Base-by-base conservation (phyloP, 2,329 filamentous ascomycete genomes). In the Penicillium digitatum region DNA sequence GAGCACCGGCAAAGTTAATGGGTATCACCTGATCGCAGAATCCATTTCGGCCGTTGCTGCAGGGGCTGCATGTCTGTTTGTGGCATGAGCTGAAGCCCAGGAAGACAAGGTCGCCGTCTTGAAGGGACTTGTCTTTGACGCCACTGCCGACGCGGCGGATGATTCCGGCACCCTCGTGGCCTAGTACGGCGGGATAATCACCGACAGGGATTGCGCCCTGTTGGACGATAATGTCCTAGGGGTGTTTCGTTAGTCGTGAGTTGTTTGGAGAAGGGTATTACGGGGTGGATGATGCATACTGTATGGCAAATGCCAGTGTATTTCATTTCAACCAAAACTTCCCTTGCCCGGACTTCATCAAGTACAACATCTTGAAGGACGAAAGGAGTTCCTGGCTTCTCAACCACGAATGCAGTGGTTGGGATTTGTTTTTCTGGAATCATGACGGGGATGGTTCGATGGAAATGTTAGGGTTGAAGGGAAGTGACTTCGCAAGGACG, bases 241-340 rank as follows among this genome's bases (percentile, higher is more conserved):
- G 11, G 32, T 40, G 29, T 40, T 11, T 31, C 14, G 10, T 35
- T 26, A 32, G 29, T 11, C 0, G n/a, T 20, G 5, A 10, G 24
- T 34, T 18, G 9, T 29, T 11, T n/a, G 26, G 26, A 9, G 22
- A 3, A 20, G 24, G 18, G 45, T 27, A n/a, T 35, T 39, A 10
- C 11, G 16, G 20, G 32, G 14, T 29, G 45, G 16, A n/a, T 22
- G 16, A 5, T 20, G 55, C 62, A 32, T 57, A 69, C 67, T 22
- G 65, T 69, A 35, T 70, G 66, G 45, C 72, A 73, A 18, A 74
- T 49, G 1, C 72, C 71, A 0, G 70, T 70, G 26, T 67, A 69
- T 53, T 68, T 71, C 59, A 74, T 72, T 47, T 72, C 65, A 14
- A 74, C 62, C 2, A 74, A 57, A 1, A 72, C 65, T 56, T 74